phyloP scores from a whole-genome alignment of 176 grass and related monocot species.

The Poa annua region DNA sequence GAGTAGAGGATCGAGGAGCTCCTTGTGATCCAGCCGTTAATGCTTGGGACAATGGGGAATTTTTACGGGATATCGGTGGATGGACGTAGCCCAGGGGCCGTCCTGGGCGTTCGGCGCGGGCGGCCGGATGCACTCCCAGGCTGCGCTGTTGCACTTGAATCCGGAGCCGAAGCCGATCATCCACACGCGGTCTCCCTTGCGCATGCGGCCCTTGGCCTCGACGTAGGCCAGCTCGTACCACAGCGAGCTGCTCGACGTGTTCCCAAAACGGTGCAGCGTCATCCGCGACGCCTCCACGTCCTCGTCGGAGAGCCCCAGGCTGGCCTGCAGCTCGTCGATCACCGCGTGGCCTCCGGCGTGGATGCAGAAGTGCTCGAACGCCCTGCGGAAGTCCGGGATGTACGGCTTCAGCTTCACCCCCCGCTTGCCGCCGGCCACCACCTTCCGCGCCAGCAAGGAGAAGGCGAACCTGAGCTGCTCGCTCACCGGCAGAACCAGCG shows the following conservation, averaged over 20 bases:
- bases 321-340: conserved; percentile 79
- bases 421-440: no score
- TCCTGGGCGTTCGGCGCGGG: no score
- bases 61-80: no score
- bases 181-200: conserved; percentile 69
- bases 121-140: conserved; percentile 70
- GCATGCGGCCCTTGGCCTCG: conserved; percentile 74
- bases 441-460: no score
- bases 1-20: no score
- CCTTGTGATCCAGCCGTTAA: no score
- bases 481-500: no score
- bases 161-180: conserved; percentile 89
- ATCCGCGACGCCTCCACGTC: conserved; percentile 89
- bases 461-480: no score
- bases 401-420: no score
- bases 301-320: conserved; percentile 62
- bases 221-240: conserved; percentile 96
- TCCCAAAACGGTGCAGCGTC: conserved; percentile 82
- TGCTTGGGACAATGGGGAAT: no score
- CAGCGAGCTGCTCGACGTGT: conserved; percentile 86
- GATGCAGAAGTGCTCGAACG: conserved; percentile 96
- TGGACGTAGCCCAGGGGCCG: no score
- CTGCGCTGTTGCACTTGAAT: conserved; percentile 96
- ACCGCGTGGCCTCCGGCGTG: conserved; percentile 73
- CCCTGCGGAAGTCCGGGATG: conserved; percentile 66